phyloP scores from a whole-genome alignment of 2,329 filamentous ascomycete genomes.

The Xylaria sp. region DNA sequence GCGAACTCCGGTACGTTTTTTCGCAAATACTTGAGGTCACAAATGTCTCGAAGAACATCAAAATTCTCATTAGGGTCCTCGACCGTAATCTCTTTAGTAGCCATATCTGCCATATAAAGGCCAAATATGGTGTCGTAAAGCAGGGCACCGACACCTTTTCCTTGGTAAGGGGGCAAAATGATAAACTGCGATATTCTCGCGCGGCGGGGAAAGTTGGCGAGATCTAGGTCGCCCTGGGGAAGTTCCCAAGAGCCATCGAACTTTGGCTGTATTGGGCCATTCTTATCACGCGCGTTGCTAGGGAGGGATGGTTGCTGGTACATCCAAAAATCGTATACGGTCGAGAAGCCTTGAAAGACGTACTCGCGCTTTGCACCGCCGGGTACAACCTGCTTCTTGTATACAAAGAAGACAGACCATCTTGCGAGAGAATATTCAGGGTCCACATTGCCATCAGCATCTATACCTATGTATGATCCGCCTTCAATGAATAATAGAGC shows the following conservation, averaged over 20 bases:
- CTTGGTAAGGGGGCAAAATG: constrained; percentile 86
- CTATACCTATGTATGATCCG: constrained; percentile 71
- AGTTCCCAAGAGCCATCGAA: constrained; percentile 50
- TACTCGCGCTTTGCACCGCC: constrained; percentile 63
- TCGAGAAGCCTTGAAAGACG: constrained; percentile 85
- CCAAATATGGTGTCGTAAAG: constrained; percentile 83
- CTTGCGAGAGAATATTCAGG: constrained; percentile 75
- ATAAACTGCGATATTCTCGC: constrained; percentile 92
- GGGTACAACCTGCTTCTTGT: constrained; percentile 62
- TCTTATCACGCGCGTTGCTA: constrained; percentile 39
- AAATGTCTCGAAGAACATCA: constrained; percentile 77
- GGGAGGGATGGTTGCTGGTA: constrained; percentile 57
- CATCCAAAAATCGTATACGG: constrained; percentile 84
- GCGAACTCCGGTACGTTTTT: constrained; percentile 61
- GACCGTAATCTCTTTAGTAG: constrained; percentile 83
- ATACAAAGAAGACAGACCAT: constrained; percentile 92
- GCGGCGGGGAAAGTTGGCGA: constrained; percentile 72
- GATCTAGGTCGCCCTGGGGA: constrained; percentile 48
- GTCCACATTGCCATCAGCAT: constrained; percentile 59
- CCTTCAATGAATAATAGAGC: constrained; percentile 91
- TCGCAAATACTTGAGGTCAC: constrained; percentile 71
- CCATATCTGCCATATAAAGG: constrained; percentile 67
- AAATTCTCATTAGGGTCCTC: constrained; percentile 93
- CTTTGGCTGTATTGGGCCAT: constrained; percentile 30
- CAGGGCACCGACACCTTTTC: constrained; percentile 75